Evolutionary conservation across 2,329 filamentous ascomycete species (phyloP).

Genomic region (Cryphonectria nitschkei): DNA sequence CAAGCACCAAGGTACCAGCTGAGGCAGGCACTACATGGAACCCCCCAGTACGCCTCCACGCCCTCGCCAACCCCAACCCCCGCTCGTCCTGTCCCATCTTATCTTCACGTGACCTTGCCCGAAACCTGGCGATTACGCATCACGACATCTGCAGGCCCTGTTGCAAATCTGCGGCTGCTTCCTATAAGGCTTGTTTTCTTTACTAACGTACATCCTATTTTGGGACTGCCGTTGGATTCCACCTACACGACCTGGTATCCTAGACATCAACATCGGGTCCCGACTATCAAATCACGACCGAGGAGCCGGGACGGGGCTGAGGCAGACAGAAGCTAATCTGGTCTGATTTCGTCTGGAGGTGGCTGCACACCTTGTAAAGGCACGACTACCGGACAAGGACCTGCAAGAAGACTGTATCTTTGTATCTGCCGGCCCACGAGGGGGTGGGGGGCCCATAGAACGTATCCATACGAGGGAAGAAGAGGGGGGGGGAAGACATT

Average conservation of each 20-base stretch:
- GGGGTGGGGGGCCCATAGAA: not conserved
- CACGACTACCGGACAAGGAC: not conserved
- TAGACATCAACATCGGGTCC: constrained; percentile 16
- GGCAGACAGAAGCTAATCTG: not conserved
- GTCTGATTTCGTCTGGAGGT: not conserved
- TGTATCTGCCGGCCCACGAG: not conserved
- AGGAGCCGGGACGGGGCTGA: not conserved
- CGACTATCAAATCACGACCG: constrained; percentile 23
- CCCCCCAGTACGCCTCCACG: too few species aligned
- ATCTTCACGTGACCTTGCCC: constrained; percentile 27
- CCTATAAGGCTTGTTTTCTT: not conserved
- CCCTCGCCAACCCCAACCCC: too few species aligned
- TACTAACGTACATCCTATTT: not conserved
- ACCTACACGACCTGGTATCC: constrained; percentile 1
- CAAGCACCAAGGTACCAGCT: too few species aligned
- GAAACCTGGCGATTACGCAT: constrained; percentile 16
- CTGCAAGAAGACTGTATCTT: not conserved
- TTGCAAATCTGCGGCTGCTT: constrained; percentile 22
- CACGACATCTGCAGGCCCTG: constrained; percentile 19
- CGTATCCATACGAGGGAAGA: not conserved
- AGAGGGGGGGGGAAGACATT: not conserved
- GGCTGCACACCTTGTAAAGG: not conserved
- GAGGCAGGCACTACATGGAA: too few species aligned
- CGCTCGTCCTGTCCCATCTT: not conserved
- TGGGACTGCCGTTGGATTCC: not conserved